These are phyloP conservation scores for Boletus huronensis DNA, from an alignment of 768 basidiomycete species.

Conservation along the genomic window DNA sequence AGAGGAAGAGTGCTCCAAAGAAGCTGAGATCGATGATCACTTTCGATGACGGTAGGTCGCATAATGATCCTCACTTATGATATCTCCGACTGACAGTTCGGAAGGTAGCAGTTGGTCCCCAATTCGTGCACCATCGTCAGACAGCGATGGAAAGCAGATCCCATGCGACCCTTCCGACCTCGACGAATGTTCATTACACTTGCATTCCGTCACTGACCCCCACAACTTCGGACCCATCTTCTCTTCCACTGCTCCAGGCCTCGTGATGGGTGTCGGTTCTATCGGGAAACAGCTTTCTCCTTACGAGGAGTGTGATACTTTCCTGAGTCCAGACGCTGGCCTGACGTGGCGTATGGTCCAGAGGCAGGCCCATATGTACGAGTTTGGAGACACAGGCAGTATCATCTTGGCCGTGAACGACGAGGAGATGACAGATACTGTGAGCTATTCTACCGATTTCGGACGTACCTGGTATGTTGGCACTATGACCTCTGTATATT, in stretches of 20 bases:
- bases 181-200: slow-evolving; percentile 75
- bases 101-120: slow-evolving; percentile 72
- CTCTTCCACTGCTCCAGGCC: slow-evolving; percentile 90
- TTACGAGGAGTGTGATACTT: slow-evolving; percentile 91
- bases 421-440: slow-evolving; percentile 64
- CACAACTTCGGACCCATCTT: slow-evolving; percentile 95
- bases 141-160: slow-evolving; percentile 59
- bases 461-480: slow-evolving; percentile 77
- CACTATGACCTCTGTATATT: neutral
- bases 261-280: slow-evolving; percentile 95
- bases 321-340: slow-evolving; percentile 88
- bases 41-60: slow-evolving; percentile 73
- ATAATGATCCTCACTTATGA: neutral
- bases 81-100: neutral
- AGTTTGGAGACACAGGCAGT: slow-evolving; percentile 89
- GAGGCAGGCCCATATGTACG: slow-evolving; percentile 83
- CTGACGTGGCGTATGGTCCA: slow-evolving; percentile 78
- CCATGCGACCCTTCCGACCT: slow-evolving; percentile 55
- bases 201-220: slow-evolving; percentile 88
- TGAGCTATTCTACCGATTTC: slow-evolving; percentile 79
- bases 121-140: slow-evolving; percentile 55
- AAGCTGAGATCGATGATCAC: slow-evolving; percentile 77
- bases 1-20: slow-evolving; percentile 64
- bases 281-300: slow-evolving; percentile 63
- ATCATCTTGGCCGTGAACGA: slow-evolving; percentile 82